phyloP scores from a whole-genome alignment of 257 asterid species.

The Marsdenia floribunda region DNA sequence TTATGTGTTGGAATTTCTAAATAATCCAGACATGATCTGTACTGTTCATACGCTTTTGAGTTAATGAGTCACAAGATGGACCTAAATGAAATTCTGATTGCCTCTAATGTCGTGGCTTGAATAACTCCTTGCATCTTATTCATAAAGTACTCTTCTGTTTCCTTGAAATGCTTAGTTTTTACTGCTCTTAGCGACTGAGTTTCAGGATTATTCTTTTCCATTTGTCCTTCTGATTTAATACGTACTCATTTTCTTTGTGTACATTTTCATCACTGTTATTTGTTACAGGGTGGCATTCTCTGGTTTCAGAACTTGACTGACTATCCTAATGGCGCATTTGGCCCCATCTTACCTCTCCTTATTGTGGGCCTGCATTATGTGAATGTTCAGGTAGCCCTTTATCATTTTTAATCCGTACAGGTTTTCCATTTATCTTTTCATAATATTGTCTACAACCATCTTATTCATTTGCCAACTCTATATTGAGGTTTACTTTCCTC shows the following conservation, averaged over 20 bases:
- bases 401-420: neutral
- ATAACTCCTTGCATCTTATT: neutral
- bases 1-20: neutral
- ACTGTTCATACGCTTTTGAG: neutral
- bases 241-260: neutral
- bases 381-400: constrained; percentile 59
- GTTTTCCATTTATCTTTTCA: neutral
- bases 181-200: neutral
- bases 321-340: constrained; percentile 61
- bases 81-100: neutral
- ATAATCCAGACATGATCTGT: neutral
- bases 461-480: constrained; percentile 2
- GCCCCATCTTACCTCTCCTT: constrained; percentile 69
- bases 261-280: constrained; percentile 10
- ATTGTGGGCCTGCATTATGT: constrained; percentile 69
- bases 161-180: neutral
- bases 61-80: neutral
- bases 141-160: neutral
- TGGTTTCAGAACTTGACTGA: constrained; percentile 93
- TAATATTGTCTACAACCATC: neutral
- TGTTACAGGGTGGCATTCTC: constrained; percentile 74
- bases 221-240: neutral
- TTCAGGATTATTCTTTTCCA: neutral
- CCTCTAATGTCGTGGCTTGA: neutral
- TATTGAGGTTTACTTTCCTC: neutral